phyloP scores from a whole-genome alignment of 2,329 filamentous ascomycete species.

The Fusarium hostae region DNA sequence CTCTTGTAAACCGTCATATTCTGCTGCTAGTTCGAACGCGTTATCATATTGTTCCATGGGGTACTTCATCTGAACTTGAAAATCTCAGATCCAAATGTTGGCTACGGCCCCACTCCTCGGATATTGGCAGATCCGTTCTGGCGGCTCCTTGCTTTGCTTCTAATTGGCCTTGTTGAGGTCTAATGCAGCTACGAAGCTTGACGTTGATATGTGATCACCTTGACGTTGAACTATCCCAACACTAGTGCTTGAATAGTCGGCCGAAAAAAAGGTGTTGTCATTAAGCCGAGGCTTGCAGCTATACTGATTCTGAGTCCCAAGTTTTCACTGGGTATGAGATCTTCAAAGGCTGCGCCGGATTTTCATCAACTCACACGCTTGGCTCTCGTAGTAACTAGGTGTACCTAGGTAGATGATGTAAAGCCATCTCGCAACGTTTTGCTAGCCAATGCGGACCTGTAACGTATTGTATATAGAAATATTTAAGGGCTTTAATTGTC shows the following conservation, averaged over 20 bases:
- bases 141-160: neutral
- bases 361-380: no score
- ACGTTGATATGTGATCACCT: conserved; percentile 3
- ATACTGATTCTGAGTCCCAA: neutral
- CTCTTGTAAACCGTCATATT: fast-evolving
- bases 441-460: fast-evolving
- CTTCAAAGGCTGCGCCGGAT: neutral
- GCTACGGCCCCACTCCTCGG: neutral
- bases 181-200: neutral
- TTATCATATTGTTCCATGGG: neutral
- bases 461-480: fast-evolving
- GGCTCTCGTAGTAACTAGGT: no score
- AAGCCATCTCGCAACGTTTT: no score
- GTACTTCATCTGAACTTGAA: neutral
- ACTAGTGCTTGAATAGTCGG: neutral
- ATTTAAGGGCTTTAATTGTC: neutral
- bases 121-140: conserved; percentile 2
- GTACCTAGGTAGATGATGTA: neutral
- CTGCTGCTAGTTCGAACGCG: neutral
- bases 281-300: fast-evolving
- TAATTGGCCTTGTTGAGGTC: neutral
- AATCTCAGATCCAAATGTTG: neutral
- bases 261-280: neutral
- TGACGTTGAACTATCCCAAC: neutral
- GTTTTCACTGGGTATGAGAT: fast-evolving